Conservation (phyloP, 306 rosid species). For the Quercus berberidifolia region DNA sequence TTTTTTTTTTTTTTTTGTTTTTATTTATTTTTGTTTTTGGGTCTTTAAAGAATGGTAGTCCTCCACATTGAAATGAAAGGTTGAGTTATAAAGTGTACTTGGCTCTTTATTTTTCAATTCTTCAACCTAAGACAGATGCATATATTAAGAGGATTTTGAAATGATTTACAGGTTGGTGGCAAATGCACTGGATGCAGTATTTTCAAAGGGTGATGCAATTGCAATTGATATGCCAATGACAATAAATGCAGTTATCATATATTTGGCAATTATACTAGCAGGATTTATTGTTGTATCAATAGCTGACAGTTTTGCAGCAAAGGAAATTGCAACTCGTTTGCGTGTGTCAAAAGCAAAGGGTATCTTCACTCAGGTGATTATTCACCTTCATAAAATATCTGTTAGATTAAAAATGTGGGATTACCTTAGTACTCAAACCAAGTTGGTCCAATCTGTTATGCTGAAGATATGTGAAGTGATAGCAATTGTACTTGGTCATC, state of each 20-base stretch:
- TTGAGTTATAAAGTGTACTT: neutral
- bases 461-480: neutral
- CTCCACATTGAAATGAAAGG: neutral
- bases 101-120: neutral
- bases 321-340: conserved; percentile 74
- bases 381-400: neutral
- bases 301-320: conserved; percentile 87
- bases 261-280: conserved; percentile 68
- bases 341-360: conserved; percentile 76
- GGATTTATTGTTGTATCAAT: conserved; percentile 86
- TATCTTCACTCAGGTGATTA: conserved; percentile 75
- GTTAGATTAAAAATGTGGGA: neutral
- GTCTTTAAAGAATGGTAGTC: neutral
- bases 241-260: conserved; percentile 67
- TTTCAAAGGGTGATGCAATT: conserved; percentile 82
- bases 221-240: conserved; percentile 96
- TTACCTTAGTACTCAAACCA: neutral
- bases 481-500: neutral
- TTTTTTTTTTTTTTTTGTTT: no score
- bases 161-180: conserved; percentile 70
- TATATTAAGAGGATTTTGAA: no score
- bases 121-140: neutral
- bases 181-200: conserved; percentile 55
- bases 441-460: neutral
- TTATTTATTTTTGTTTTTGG: neutral